Evolutionary conservation across 2,329 filamentous ascomycete species (phyloP).

Genomic region (Sphaerulina vaccinii): DNA sequence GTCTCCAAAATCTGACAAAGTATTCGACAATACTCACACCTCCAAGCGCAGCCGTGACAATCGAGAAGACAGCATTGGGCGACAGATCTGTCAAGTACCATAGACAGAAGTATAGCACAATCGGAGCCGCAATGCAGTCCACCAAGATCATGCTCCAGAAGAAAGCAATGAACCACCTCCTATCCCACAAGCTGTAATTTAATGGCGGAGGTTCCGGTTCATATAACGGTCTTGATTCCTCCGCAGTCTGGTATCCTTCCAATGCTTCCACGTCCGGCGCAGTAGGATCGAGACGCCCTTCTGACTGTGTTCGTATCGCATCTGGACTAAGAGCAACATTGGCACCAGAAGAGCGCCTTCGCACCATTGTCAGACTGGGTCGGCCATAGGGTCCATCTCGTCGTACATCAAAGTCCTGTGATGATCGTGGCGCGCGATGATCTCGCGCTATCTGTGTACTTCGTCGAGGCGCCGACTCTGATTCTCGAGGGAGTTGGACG

Average conservation of each 20-base stretch:
- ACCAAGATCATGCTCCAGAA: slow-evolving; percentile 62
- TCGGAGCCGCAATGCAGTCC: slow-evolving; percentile 59
- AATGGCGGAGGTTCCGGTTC: slow-evolving; percentile 50
- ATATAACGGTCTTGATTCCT: slow-evolving; percentile 26
- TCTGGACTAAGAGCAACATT: neutral
- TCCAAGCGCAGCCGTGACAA: slow-evolving; percentile 54
- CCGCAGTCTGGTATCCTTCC: slow-evolving; percentile 11
- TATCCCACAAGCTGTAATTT: slow-evolving; percentile 55
- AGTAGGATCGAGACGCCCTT: slow-evolving; percentile 5
- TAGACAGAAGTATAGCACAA: slow-evolving; percentile 60
- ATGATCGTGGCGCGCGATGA: slow-evolving; percentile 20
- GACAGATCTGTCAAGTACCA: slow-evolving; percentile 56
- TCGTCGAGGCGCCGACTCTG: slow-evolving; percentile 9
- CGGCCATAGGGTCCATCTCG: slow-evolving; percentile 36
- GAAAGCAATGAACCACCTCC: slow-evolving; percentile 56
- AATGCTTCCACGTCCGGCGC: slow-evolving; percentile 19
- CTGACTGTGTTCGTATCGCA: slow-evolving; percentile 2
- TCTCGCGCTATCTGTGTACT: slow-evolving; percentile 24
- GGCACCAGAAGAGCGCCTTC: slow-evolving; percentile 28
- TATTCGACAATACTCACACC: slow-evolving; percentile 57
- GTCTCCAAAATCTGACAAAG: slow-evolving; percentile 48
- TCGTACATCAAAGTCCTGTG: slow-evolving; percentile 34
- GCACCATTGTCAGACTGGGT: slow-evolving; percentile 35
- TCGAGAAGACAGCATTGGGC: slow-evolving; percentile 53
- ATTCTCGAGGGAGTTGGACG: slow-evolving; percentile 38